A percentile compares a stretch with the other conserved stretches of the same genome.
Evolutionary conservation across 371 early-diverging fungal genomes (phyloP).

Genomic region (Apophysomyces ossiformis): DNA sequence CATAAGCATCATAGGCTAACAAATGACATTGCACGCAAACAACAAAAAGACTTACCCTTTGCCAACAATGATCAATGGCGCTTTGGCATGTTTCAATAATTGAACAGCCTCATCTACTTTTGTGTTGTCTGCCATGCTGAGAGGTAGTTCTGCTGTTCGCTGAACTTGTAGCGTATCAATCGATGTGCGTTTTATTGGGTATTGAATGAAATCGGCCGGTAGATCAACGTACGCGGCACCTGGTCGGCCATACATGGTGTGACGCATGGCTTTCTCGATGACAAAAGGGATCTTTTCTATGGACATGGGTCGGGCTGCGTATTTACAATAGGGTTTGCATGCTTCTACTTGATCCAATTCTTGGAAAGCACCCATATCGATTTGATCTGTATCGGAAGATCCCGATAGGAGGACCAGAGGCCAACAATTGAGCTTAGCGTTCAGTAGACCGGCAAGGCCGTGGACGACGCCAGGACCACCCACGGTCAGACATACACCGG

Average conservation of each 20-base stretch:
- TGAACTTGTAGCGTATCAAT: constrained; percentile 32
- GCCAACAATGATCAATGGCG: constrained; percentile 75
- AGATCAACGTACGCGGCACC: constrained; percentile 79
- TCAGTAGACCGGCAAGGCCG: constrained; percentile 74
- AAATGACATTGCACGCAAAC: constrained; percentile 56
- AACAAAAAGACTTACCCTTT: constrained; percentile 61
- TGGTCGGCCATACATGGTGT: constrained; percentile 67
- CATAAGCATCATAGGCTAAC: constrained; percentile 21
- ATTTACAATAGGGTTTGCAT: constrained; percentile 70
- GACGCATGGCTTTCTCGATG: constrained; percentile 63
- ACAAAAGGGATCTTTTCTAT: constrained; percentile 59
- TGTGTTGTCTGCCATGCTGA: constrained; percentile 52
- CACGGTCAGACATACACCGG: constrained; percentile 80
- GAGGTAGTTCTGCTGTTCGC: constrained; percentile 35
- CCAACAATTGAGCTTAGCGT: constrained; percentile 76
- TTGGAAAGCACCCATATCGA: constrained; percentile 80
- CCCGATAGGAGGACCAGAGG: constrained; percentile 71
- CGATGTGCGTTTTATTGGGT: constrained; percentile 28
- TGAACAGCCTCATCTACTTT: constrained; percentile 34
- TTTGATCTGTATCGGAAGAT: constrained; percentile 58
- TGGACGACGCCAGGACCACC: constrained; percentile 86
- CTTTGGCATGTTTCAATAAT: constrained; percentile 51
- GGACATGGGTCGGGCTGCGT: constrained; percentile 57
- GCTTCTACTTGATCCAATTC: constrained; percentile 78
- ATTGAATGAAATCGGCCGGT: constrained; percentile 77